Conservation (phyloP, 1,284 basidiomycete species). For the Trametes pubescens region DNA sequence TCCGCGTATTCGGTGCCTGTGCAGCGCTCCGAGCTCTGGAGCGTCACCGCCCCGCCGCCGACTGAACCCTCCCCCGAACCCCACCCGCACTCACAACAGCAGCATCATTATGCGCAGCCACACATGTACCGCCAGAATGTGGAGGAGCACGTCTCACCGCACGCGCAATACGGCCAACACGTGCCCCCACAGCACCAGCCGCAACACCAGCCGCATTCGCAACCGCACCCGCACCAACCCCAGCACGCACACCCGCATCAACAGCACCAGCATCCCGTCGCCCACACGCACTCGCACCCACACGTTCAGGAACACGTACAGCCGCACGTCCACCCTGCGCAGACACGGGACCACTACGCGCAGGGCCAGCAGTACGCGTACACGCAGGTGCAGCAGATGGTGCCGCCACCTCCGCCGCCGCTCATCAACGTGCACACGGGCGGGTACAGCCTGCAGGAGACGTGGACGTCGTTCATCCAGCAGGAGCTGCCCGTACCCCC, state of each 20-base stretch:
- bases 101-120: neutral
- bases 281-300: slow-evolving; percentile 3
- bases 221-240: slow-evolving; percentile 1
- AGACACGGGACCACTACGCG: slow-evolving; percentile 13
- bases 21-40: slow-evolving; percentile 31
- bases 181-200: slow-evolving; percentile 1
- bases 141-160: slow-evolving; percentile 9
- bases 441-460: slow-evolving; percentile 43
- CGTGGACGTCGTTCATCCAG: slow-evolving; percentile 46
- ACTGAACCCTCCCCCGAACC: slow-evolving; percentile 1
- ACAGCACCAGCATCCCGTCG: slow-evolving; percentile 1
- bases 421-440: slow-evolving; percentile 28
- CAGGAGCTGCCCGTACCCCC: slow-evolving; percentile 39
- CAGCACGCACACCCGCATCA: neutral
- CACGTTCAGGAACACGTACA: slow-evolving; percentile 14
- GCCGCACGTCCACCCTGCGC: slow-evolving; percentile 13
- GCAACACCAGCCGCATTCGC: too few species aligned
- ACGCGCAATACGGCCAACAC: slow-evolving; percentile 8
- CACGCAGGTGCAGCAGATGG: slow-evolving; percentile 30
- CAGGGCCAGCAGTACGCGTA: slow-evolving; percentile 23
- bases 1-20: slow-evolving; percentile 16
- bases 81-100: neutral
- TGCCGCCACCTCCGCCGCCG: slow-evolving; percentile 21
- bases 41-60: slow-evolving; percentile 17
- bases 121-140: slow-evolving; percentile 6